Conservation (phyloP, 768 basidiomycete species). For the Lactifluus hygrophoroides region DNA sequence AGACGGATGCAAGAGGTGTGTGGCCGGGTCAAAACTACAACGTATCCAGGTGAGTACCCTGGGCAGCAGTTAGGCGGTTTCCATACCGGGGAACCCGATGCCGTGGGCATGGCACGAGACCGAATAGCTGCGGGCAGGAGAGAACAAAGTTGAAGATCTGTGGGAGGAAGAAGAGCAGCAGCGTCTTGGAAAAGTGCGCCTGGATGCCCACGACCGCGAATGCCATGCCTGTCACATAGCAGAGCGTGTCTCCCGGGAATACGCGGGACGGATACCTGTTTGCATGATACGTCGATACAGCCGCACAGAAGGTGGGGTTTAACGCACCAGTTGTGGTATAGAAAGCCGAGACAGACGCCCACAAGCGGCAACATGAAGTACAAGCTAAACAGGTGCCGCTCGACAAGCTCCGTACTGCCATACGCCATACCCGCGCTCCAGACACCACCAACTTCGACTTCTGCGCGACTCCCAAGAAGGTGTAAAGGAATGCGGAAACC, state of each 20-base stretch:
- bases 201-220: conserved; percentile 97
- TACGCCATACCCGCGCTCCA: conserved; percentile 81
- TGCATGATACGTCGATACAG: neutral
- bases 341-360: conserved; percentile 80
- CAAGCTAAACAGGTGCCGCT: conserved; percentile 88
- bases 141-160: conserved; percentile 97
- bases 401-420: conserved; percentile 80
- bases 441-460: conserved; percentile 67
- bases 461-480: conserved; percentile 54
- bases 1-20: conserved; percentile 74
- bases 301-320: neutral
- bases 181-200: conserved; percentile 94
- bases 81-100: conserved; percentile 85
- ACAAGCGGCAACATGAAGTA: conserved; percentile 97
- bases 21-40: conserved; percentile 61
- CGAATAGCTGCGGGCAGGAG: conserved; percentile 91
- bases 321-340: conserved; percentile 93
- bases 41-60: neutral
- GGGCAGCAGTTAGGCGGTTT: neutral
- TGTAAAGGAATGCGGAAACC: conserved; percentile 66
- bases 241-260: conserved; percentile 95
- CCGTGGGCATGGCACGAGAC: conserved; percentile 86
- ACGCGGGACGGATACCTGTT: conserved; percentile 90
- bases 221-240: conserved; percentile 97
- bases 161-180: conserved; percentile 93